These are phyloP conservation scores for Cladosporium phlei DNA, from an alignment of 2,329 filamentous ascomycete species.

Conservation along the genomic window DNA sequence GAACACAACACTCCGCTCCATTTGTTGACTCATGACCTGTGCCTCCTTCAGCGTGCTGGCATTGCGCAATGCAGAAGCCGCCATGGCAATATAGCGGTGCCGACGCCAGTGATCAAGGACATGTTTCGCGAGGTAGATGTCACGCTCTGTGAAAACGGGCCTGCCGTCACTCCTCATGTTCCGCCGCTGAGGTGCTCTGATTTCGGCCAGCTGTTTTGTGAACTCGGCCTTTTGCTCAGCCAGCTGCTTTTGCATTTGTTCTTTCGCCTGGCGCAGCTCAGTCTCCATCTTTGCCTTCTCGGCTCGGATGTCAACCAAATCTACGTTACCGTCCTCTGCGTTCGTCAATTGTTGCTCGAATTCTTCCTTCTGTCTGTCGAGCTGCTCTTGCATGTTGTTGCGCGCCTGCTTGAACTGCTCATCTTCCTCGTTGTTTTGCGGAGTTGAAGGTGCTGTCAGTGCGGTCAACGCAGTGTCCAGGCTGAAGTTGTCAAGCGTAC, in stretches of 20 bases:
- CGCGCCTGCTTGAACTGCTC: slow-evolving; percentile 68
- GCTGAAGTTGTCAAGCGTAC: slow-evolving; percentile 84
- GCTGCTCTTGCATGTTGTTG: slow-evolving; percentile 76
- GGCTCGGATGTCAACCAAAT: slow-evolving; percentile 75
- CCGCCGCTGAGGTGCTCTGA: slow-evolving; percentile 43
- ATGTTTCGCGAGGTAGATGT: slow-evolving; percentile 64
- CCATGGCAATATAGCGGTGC: slow-evolving; percentile 87
- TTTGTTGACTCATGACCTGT: slow-evolving; percentile 94
- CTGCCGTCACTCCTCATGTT: slow-evolving; percentile 29
- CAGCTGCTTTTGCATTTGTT: slow-evolving; percentile 83
- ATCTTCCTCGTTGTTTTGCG: slow-evolving; percentile 75
- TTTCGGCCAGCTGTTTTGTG: slow-evolving; percentile 74
- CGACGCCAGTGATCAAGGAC: slow-evolving; percentile 72
- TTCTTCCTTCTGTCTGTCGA: slow-evolving; percentile 80
- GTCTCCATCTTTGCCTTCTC: slow-evolving; percentile 86
- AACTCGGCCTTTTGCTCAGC: slow-evolving; percentile 78
- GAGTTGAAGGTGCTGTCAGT: slow-evolving; percentile 91
- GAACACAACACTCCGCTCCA: slow-evolving; percentile 88
- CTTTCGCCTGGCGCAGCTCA: slow-evolving; percentile 69
- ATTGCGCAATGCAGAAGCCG: slow-evolving; percentile 82
- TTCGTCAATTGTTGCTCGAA: slow-evolving; percentile 72
- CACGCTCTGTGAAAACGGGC: slow-evolving; percentile 63
- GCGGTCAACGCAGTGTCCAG: slow-evolving; percentile 91
- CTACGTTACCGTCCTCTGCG: slow-evolving; percentile 68
- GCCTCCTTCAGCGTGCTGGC: slow-evolving; percentile 88